Evolutionary conservation across 176 grass and related monocot species (phyloP), one percentile per base, ranked within the genome.

Genomic region (Zizania latifolia): DNA sequence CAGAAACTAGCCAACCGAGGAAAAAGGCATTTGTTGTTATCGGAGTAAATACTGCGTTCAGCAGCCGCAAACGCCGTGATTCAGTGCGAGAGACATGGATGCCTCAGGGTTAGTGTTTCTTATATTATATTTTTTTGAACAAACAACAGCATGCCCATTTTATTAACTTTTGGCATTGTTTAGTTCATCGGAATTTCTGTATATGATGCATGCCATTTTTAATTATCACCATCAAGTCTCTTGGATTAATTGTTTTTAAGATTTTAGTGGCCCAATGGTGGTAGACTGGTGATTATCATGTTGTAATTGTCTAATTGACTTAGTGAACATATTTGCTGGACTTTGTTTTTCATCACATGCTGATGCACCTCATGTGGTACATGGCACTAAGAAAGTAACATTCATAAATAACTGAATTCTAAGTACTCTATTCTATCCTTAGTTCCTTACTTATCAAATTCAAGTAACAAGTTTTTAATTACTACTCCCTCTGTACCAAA

Each of bases 71-170:
- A 62, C 86, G 95, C 22, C 83, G 95, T 26, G 91, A 99, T 82
- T 99, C 95, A 32, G 86, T 99, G 46, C 83, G 95, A 22, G 86
- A 92, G 38, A 90, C 95, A 62, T 99, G 95, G 95, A 99, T 99
- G 95, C 95, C 89, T 72, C 95, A 94, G 88, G 95, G 95, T 99
- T 56, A 35, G 75, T 67, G 54, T 21, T 37, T 26, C 30, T n/a
- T 71, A 10, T 75, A 16, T 34, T 65, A 40, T 58, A n/a, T 70
- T 3, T 64, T 10, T 64, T 64, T 55, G 48, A 48, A 65, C 10
- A 39, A 62, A 70, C 81, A 74, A 78, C 62, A 61, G 48, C 24
- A 57, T 65, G 41, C 28, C 33, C 3, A 50, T 65, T 50, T 69
- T 82, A 74, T 38, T 55, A 57, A 38, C 29, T 84, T 80, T 66